Evolutionary conservation across 2,329 filamentous ascomycete species (phyloP), one percentile per base, ranked within the genome.

Genomic region (Thermoascus crustaceus): DNA sequence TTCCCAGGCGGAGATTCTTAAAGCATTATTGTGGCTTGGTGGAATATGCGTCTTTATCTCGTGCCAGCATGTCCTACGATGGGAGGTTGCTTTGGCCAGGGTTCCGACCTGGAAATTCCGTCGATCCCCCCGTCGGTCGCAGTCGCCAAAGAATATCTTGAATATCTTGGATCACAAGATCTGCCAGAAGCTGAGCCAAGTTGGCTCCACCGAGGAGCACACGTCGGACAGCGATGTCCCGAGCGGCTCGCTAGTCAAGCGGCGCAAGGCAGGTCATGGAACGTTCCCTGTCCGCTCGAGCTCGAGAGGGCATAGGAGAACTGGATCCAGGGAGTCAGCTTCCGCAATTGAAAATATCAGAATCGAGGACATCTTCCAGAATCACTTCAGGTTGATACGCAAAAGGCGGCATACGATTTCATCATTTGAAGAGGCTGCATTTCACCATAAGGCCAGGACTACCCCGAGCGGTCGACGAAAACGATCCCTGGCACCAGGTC

Each of bases 51-150:
- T 94, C 10, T 76, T 94, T 35, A 63, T 89, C 3, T 66, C 76
- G 4, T 93, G 86, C 53, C 76, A 77, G 19, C 72, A 78, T 19
- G 75, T 91, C 8, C 75, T 96, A 22, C 74, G 73, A 49, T 93
- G 85, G 83, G 87, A 85, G 30, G 82, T 96, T 35, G 75, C 81
- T 17, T 66, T 98, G 41, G 88, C 89, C 33, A 75, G 89, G 38
- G 85, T 96, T 11, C 91, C 91, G 2, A 86, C 79, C 49, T 95
- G 89, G 86, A 83, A 88, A 27, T 88, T 96, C 50, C 75, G 78
- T 48, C 76, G 79, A 37, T 64, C 70, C 11, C 57, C 64, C 1
- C 55, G 53, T 19, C 49, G 48, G 4, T 52, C 55, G 37, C 59
- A 62, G 46, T 57, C 61, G 38, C 41, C 53, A 22, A 49, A 57